These are phyloP conservation scores for Oryza glaberrima DNA, from an alignment of 176 grass and related monocot species.

Conservation along the genomic window DNA sequence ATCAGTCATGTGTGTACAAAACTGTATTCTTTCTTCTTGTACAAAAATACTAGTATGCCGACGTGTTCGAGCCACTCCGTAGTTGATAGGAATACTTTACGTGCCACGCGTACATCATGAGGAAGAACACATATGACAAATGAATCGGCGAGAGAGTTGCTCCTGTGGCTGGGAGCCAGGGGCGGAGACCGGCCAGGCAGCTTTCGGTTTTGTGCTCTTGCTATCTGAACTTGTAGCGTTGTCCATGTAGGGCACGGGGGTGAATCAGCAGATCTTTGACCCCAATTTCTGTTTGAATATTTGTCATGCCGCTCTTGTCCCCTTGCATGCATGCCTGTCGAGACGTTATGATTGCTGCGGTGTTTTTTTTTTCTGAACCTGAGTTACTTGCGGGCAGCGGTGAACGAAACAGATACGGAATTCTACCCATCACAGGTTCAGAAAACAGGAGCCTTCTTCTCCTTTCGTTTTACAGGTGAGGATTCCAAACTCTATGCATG, in stretches of 20 bases:
- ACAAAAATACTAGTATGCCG: conserved; percentile 1
- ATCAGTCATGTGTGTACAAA: conserved; percentile 32
- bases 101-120: background rate
- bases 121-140: background rate
- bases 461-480: conserved; percentile 15
- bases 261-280: conserved; percentile 58
- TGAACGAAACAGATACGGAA: background rate
- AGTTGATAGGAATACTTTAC: conserved; percentile 7
- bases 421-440: background rate
- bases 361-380: background rate
- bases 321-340: conserved; percentile 16
- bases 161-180: background rate
- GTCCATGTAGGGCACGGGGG: conserved; percentile 4
- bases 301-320: conserved; percentile 14
- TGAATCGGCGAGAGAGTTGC: background rate
- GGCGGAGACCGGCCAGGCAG: conserved; percentile 15
- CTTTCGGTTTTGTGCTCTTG: conserved; percentile 43
- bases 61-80: conserved; percentile 5
- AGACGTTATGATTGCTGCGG: conserved; percentile 28
- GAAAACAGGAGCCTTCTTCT: background rate
- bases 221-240: background rate
- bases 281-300: conserved; percentile 32
- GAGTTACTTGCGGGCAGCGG: background rate
- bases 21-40: conserved; percentile 33
- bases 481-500: background rate